A percentile compares a stretch with the other conserved stretches of the same genome.
Conservation (phyloP, 352 stramenopile species). For the Phytophthora hibernalis region DNA sequence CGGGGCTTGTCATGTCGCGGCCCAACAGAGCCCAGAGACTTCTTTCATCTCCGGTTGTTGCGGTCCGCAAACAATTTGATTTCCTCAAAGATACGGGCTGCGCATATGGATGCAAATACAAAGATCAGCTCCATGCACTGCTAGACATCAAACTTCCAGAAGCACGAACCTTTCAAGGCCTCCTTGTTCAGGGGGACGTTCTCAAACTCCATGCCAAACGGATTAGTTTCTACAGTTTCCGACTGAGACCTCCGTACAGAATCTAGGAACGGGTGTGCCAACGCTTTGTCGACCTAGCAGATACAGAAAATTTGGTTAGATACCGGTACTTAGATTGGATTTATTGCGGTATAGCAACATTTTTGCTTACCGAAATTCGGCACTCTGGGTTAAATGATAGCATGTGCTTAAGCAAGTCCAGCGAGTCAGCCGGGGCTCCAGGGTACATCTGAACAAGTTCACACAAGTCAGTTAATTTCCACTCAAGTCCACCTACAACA, state of each 20-base stretch:
- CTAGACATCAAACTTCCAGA: background rate
- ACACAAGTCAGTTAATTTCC: conserved; percentile 7
- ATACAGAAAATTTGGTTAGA: conserved; percentile 6
- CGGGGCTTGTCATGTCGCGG: conserved; percentile 22
- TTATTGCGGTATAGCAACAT: background rate
- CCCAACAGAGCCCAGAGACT: conserved; percentile 35
- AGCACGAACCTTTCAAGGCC: conserved; percentile 74
- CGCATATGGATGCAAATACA: conserved; percentile 7
- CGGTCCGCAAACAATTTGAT: conserved; percentile 84
- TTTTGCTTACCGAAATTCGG: conserved; percentile 74
- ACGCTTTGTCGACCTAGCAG: conserved; percentile 78
- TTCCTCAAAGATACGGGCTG: conserved; percentile 89
- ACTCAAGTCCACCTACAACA: background rate
- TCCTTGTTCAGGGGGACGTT: conserved; percentile 88
- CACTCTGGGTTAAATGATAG: conserved; percentile 82
- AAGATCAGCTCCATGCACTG: conserved; percentile 7
- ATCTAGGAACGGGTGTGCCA: conserved; percentile 86
- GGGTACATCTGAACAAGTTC: conserved; percentile 72
- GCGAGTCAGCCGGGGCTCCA: conserved; percentile 74
- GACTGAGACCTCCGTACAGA: conserved; percentile 78
- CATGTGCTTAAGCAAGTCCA: conserved; percentile 90
- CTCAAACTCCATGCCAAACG: conserved; percentile 92
- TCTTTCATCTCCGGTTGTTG: conserved; percentile 76
- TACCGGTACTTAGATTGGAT: background rate
- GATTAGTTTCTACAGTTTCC: conserved; percentile 74